Evolutionary conservation across 805 yeast genomes (phyloP), one percentile per base, ranked within the genome.

Genomic region (Myxozyma kluyveri): DNA sequence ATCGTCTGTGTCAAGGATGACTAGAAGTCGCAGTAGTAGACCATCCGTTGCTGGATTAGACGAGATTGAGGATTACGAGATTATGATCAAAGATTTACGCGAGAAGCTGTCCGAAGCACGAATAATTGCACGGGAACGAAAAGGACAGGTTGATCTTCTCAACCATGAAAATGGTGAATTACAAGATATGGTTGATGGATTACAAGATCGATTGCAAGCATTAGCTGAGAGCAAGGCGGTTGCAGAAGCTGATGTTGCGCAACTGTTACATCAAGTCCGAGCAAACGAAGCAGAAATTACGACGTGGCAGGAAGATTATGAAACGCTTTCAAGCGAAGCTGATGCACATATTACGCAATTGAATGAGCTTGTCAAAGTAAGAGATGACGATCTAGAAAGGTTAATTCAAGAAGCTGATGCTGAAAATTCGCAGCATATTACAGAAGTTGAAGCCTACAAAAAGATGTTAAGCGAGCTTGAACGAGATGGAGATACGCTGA

Each of bases 241-340:
- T 18, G 45, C 44, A 32, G 48, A 53, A 42, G 45, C 39, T 18
- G 59, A 55, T 6, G 29, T 55, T 10, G 49, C 23, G 2, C 50
- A 40, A 36, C 49, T 54, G 6, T 22, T 40, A 21, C 42, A 45
- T 12, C 58, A 55, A 22, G 37, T 43, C 4, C 35, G 33, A 10
- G 54, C 47, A 14, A 50, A 52, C 10, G 59, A 55, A 27, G 53
- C 44, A 6, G 59, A 55, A 33, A 44, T 55, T 7, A 22, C 52
- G 23, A 49, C 57, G 10, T 55, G 59, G 59, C 59, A 55, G 40
- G 59, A 55, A 31, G 59, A 55, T 39, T 55, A 55, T 19, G 59
- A 55, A 18, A 49, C 45, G 27, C 46, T 55, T 23, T 42, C 51
- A 4, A 47, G 45, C 18, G 59, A 55, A 29, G 59, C 58, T 4